A percentile compares a stretch with the other conserved stretches of the same genome.
These are phyloP conservation scores for Trichaptum fuscoviolaceum DNA, from an alignment of 768 basidiomycete species.

Conservation along the genomic window DNA sequence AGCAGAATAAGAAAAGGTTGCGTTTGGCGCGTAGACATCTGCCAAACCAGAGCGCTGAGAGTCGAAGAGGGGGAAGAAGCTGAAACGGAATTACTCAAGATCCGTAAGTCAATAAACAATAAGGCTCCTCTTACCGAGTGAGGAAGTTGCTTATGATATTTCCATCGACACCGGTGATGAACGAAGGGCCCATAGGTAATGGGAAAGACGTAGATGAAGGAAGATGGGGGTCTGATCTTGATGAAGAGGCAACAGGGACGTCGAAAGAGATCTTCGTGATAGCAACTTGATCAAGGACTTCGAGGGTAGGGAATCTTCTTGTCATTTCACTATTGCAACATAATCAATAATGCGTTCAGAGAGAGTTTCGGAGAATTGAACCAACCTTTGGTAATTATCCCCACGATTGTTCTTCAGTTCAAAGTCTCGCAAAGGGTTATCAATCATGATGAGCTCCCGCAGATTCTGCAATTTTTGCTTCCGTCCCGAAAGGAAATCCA, in stretches of 20 bases:
- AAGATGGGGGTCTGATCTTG: slow-evolving; percentile 35
- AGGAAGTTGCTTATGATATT: slow-evolving; percentile 72
- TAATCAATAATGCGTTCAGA: slow-evolving; percentile 7
- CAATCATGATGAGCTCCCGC: slow-evolving; percentile 67
- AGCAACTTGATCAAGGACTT: slow-evolving; percentile 79
- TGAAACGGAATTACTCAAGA: slow-evolving; percentile 23
- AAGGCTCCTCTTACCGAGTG: slow-evolving; percentile 47
- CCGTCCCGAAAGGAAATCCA: slow-evolving; percentile 56
- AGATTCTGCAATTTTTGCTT: slow-evolving; percentile 57
- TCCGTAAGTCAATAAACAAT: slow-evolving; percentile 11
- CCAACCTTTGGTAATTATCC: slow-evolving; percentile 67
- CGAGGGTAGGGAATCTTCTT: slow-evolving; percentile 73
- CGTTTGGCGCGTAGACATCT: slow-evolving; percentile 73
- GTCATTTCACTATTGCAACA: slow-evolving; percentile 59
- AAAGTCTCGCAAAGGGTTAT: slow-evolving; percentile 67
- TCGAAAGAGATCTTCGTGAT: slow-evolving; percentile 79
- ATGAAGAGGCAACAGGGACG: slow-evolving; percentile 48
- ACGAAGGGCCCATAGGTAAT: slow-evolving; percentile 62
- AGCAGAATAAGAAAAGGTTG: slow-evolving; percentile 88
- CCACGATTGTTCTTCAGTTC: slow-evolving; percentile 52
- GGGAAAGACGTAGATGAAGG: slow-evolving; percentile 74
- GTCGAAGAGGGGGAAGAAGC: slow-evolving; percentile 86
- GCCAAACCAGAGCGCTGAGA: slow-evolving; percentile 59
- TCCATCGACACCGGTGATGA: slow-evolving; percentile 69
- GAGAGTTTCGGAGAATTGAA: slow-evolving; percentile 4